A percentile compares a stretch with the other conserved stretches of the same genome.
Evolutionary conservation across 768 basidiomycete genomes (phyloP).

Genomic region (Panus rudis): DNA sequence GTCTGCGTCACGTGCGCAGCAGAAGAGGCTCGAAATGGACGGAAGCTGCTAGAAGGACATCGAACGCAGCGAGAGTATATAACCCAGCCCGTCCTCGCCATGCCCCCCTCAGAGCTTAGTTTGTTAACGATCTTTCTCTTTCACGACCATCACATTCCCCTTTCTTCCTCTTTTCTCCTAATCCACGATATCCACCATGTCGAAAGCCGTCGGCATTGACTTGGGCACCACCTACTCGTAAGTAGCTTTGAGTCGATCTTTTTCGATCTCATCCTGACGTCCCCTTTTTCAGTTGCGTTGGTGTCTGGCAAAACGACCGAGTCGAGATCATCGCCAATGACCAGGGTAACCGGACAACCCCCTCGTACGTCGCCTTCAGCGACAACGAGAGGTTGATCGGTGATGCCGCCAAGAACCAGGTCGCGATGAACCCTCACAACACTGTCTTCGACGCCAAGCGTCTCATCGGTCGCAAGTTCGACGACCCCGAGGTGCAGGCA

Average conservation of each 20-base stretch:
- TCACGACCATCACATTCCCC: no score
- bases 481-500: slow-evolving; percentile 76
- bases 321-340: slow-evolving; percentile 98
- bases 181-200: slow-evolving; percentile 13
- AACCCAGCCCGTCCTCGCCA: background rate
- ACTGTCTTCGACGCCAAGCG: slow-evolving; percentile 98
- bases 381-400: slow-evolving; percentile 96
- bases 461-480: slow-evolving; percentile 90
- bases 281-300: slow-evolving; percentile 70
- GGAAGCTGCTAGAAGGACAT: no score
- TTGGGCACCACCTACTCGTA: slow-evolving; percentile 91
- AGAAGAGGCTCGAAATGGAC: background rate
- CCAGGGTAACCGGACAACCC: slow-evolving; percentile 92
- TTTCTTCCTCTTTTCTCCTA: background rate
- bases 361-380: slow-evolving; percentile 94
- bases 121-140: background rate
- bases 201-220: slow-evolving; percentile 86
- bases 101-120: background rate
- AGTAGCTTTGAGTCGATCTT: slow-evolving; percentile 31
- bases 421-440: slow-evolving; percentile 97
- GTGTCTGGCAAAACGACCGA: slow-evolving; percentile 99
- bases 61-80: background rate
- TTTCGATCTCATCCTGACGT: slow-evolving; percentile 10
- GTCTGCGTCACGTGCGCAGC: background rate
- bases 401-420: slow-evolving; percentile 98